Base-by-base conservation (phyloP, 129 eudicot species). In the Gnaphalium uliginosum region DNA sequence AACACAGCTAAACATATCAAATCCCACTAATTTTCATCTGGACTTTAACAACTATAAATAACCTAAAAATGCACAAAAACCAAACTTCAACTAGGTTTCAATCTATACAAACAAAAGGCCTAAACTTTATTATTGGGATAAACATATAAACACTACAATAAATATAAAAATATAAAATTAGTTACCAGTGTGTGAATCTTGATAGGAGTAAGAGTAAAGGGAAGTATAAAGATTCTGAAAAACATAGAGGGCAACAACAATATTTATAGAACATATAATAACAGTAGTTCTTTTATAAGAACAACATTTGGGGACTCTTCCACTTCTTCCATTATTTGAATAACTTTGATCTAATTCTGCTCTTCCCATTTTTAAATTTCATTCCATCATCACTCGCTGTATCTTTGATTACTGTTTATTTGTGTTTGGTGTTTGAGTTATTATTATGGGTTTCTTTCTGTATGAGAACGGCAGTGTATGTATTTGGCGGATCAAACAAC, bases 281-380 rank as follows among this genome's bases (percentile, higher is more conserved):
- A 91, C 76, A 6, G 97, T 91, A 0, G 92, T 87, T 70, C 96
- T 66, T 84, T 92, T 95, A 80, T 91, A 91, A 1, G 97, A 89
- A 87, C 93, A 89, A 80, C 96, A 86, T 83, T 84, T 88, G 37
- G 81, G 27, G 0, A 66, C 81, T 78, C 72, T 51, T 51, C 76
- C 70, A 6, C 32, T 66, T 72, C 82, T 77, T 9, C 83, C 70
- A 26, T 80, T 80, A 33, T 62, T 82, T 54, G 82, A 76, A 66
- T 77, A 76, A 58, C 58, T 72, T 33, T 79, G 73, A 62, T 85
- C 89, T 89, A 84, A 86, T 78, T 92, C 96, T 51, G 76, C 58
- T 76, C 78, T 81, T 67, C 71, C 75, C 61, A 69, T 60, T 70
- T 72, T 48, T 17, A 27, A 37, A 43, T 74, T 81, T 86, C 90